Evolutionary conservation across 768 basidiomycete genomes (phyloP), one percentile per base, ranked within the genome.

Genomic region (Mycena olivaceomarginata): DNA sequence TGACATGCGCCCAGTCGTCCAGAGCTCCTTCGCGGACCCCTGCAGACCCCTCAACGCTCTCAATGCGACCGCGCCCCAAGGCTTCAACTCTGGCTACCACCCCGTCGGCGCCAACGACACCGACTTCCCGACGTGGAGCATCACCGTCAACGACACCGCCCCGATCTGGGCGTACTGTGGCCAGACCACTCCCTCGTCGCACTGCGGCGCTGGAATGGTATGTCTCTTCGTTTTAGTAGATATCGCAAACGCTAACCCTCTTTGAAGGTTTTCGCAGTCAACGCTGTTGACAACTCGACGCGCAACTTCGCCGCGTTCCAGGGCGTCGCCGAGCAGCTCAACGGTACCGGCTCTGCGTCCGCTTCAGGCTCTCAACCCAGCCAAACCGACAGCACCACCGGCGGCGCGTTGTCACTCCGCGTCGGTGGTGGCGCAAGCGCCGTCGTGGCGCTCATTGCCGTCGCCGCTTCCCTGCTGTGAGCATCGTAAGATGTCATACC

Each of bases 271-370:
- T 91, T 90, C 81, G 90, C 92, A 72, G 86, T 93, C 82, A 94
- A 94, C 87, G 83, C 91, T 62, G 89, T 89, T 71, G 89, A 92
- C 74, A 81, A 75, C 72, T 89, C 89, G 7, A 77, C 83, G 13
- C 89, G 89, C 78, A 91, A 88, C 85, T 93, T 92, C 84, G 80
- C 85, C 56, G 92, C 92, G 3, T 93, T 92, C 89, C 86, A 91
- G 84, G 83, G 84, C 57, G 87, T 92, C 63, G 92, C 93, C 22
- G 86, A 87, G 84, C 81, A 87, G 68, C 83, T 92, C 75, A 93
- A 93, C 80, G 91, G 91, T 69, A 90, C 91, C 7, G 81, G 86
- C 56, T 82, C 86, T 40, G 80, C 87, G 7, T 84, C 82, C 60
- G 79, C 81, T 60, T 57, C 81, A 46, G 66, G 80, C 48, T 37